phyloP scores from a whole-genome alignment of 768 basidiomycete genomes.

The Mrakia hoshinonis region DNA sequence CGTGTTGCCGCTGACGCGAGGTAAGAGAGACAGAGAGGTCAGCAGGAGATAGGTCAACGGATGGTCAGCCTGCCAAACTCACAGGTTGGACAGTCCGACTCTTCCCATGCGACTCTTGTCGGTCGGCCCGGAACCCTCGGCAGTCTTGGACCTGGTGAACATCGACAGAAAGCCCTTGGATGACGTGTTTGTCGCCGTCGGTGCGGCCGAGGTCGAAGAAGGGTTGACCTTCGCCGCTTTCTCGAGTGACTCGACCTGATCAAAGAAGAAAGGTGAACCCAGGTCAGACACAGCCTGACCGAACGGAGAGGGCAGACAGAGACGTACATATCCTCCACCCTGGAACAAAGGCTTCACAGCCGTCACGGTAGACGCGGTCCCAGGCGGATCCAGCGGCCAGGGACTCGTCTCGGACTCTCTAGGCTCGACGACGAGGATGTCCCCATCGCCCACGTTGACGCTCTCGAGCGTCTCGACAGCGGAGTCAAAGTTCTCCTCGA shows the following conservation, averaged over 20 bases:
- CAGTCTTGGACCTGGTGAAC: constrained; percentile 37
- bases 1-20: constrained; percentile 67
- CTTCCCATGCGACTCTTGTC: constrained; percentile 52
- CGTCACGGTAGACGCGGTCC: neutral
- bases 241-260: constrained; percentile 19
- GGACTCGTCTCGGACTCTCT: neutral
- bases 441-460: constrained; percentile 11
- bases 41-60: neutral
- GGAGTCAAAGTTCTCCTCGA: neutral
- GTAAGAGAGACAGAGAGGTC: neutral
- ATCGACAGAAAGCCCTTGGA: constrained; percentile 24
- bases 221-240: constrained; percentile 4
- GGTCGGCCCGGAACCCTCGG: constrained; percentile 26
- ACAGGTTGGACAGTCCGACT: constrained; percentile 75
- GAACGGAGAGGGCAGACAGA: too few species aligned
- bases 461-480: constrained; percentile 26
- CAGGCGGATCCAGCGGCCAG: constrained; percentile 20
- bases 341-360: constrained; percentile 16
- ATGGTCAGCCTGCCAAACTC: neutral
- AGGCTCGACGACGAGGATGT: constrained; percentile 19
- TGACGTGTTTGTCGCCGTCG: constrained; percentile 2
- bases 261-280: too few species aligned
- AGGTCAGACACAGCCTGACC: too few species aligned
- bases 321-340: neutral
- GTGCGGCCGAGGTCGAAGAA: constrained; percentile 27